phyloP scores from a whole-genome alignment of 108 stramenopile species.

The Cyclotella sp. region DNA sequence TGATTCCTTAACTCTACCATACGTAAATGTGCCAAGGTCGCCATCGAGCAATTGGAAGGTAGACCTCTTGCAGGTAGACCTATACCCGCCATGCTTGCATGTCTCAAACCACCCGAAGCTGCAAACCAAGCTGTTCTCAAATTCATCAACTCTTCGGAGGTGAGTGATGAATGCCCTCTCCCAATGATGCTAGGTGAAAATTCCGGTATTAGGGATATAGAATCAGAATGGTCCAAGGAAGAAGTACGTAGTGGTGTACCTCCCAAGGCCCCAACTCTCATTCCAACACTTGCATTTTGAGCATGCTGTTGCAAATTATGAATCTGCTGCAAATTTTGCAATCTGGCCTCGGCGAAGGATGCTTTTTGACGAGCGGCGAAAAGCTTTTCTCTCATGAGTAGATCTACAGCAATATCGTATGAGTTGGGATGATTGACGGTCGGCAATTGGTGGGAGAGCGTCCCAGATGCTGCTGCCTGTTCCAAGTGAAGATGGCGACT shows the following conservation, averaged over 20 bases:
- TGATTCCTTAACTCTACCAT: background rate
- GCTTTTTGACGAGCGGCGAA: background rate
- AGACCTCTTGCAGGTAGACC: no score
- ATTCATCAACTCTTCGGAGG: background rate
- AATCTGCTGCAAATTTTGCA: background rate
- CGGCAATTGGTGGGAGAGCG: no score
- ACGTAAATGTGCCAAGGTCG: background rate
- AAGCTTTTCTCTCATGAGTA: background rate
- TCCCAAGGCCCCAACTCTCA: no score
- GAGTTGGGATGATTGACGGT: no score
- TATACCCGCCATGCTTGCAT: no score
- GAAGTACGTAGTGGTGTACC: no score
- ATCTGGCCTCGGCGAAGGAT: background rate
- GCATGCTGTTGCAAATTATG: conserved; percentile 5
- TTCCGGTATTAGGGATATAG: no score
- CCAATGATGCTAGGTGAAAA: no score
- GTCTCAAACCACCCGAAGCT: background rate
- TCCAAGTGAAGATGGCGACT: no score
- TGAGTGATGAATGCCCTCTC: background rate
- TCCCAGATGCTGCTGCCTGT: no score
- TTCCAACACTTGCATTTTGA: background rate
- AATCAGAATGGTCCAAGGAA: no score
- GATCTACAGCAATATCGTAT: background rate
- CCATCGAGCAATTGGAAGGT: background rate
- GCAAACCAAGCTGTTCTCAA: background rate